Evolutionary conservation across 495 filamentous ascomycete genomes (phyloP).

Genomic region (Podospora didyma): DNA sequence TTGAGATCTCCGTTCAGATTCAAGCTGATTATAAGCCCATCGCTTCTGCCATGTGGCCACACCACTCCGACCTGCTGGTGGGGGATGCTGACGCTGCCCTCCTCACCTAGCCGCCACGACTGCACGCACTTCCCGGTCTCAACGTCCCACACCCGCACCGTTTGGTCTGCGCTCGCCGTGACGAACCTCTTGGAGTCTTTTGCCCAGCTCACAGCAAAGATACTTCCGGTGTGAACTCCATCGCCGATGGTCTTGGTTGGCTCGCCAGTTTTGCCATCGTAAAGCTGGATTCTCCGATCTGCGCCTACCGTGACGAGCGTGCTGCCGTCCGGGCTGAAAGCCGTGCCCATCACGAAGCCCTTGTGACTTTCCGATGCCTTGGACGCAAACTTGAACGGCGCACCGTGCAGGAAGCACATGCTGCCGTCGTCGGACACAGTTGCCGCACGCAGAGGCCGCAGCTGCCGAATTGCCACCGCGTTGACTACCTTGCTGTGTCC

Average conservation of each 20-base stretch:
- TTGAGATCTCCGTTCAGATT: slow-evolving; percentile 86
- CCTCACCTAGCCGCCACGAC: slow-evolving; percentile 84
- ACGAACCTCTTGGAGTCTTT: slow-evolving; percentile 84
- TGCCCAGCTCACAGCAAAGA: slow-evolving; percentile 88
- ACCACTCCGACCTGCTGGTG: slow-evolving; percentile 95
- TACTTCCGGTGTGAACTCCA: slow-evolving; percentile 81
- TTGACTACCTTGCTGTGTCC: slow-evolving; percentile 92
- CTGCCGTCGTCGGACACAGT: slow-evolving; percentile 87
- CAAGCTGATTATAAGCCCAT: slow-evolving; percentile 84
- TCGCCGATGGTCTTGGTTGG: slow-evolving; percentile 71
- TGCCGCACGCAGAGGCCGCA: slow-evolving; percentile 82
- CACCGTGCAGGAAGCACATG: slow-evolving; percentile 88
- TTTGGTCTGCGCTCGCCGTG: slow-evolving; percentile 90
- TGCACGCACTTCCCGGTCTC: slow-evolving; percentile 71
- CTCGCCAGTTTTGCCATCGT: slow-evolving; percentile 93
- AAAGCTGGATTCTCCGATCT: slow-evolving; percentile 85
- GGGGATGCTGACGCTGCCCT: slow-evolving; percentile 64
- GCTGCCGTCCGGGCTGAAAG: slow-evolving; percentile 86
- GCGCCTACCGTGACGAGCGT: slow-evolving; percentile 83
- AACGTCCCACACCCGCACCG: slow-evolving; percentile 84
- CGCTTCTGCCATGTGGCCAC: slow-evolving; percentile 79
- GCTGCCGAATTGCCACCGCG: slow-evolving; percentile 81
- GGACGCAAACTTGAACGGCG: slow-evolving; percentile 89
- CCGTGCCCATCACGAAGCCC: slow-evolving; percentile 82
- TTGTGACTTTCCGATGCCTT: slow-evolving; percentile 72